Base-by-base conservation (phyloP, 371 early-diverging fungal genomes). In the Mortierella sp. region DNA sequence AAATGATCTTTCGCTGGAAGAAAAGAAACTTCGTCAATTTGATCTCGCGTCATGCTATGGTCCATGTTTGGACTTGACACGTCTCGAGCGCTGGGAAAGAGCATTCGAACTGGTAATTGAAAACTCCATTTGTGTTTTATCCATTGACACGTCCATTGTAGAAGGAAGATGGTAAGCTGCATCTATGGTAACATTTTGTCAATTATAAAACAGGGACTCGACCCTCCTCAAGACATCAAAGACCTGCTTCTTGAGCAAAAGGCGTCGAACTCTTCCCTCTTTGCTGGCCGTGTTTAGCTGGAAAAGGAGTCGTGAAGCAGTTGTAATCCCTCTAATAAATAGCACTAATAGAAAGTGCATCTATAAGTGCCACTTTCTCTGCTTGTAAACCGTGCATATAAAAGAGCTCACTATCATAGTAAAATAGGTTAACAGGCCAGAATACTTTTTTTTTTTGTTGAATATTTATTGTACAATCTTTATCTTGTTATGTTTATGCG, bases 61-160 rank as follows among this genome's bases (percentile, higher is more conserved):
- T 2, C 86, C 87, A 12, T 85, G 84, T 45, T 66, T 76, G 26
- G 84, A 84, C 12, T n/a, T 87, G 32, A 80, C 86, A 14, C 83
- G 87, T n/a, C 68, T 84, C n/a, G 86, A 87, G 64, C 83, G 87
- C 5, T 87, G 87, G 87, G 76, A 79, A 49, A 72, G 80, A 14
- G 80, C 80, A 16, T 62, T 24, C 1, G 54, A 24, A 18, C 51
- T 79, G 80, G 87, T 87, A 78, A 70, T 62, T 45, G 20, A 28
- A 57, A 57, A 54, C 24, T 11, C 55, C 35, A 0, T 3, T 35
- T 35, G 1, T 57, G 2, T 2, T 49, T n/a, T 49, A 49, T n/a
- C n/a, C 6, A 45, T 55, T 3, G n/a, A 55, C 12, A 55, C 55
- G 24, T 14, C 26, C 28, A 0, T 24, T 57, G 30, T 18, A 8